A percentile compares a stretch with the other conserved stretches of the same genome.
Evolutionary conservation across 1,284 basidiomycete genomes (phyloP).

Genomic region (Salmacisia buchloeana): DNA sequence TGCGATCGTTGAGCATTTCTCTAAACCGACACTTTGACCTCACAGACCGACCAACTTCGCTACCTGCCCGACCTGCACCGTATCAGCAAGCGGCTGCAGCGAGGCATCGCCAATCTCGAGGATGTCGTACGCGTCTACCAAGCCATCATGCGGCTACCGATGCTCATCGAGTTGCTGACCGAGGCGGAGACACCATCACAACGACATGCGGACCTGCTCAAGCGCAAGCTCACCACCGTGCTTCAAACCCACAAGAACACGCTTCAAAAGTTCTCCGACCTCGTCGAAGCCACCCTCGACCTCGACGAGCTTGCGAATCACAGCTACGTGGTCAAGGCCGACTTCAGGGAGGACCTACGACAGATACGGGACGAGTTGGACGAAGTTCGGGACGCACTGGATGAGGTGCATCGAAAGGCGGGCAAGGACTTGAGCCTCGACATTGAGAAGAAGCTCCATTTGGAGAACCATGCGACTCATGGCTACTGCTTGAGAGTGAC

Average conservation of each 20-base stretch:
- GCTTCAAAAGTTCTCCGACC: slow-evolving; percentile 66
- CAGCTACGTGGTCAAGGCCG: slow-evolving; percentile 87
- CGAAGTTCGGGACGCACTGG: slow-evolving; percentile 71
- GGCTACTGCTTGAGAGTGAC: slow-evolving; percentile 92
- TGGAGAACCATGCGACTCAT: slow-evolving; percentile 85
- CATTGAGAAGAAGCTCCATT: slow-evolving; percentile 88
- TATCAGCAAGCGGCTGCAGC: slow-evolving; percentile 86
- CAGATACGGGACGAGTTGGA: slow-evolving; percentile 66
- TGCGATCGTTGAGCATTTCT: background rate
- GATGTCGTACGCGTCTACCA: slow-evolving; percentile 96
- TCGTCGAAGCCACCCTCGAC: slow-evolving; percentile 94
- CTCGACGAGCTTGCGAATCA: slow-evolving; percentile 75
- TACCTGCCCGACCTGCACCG: slow-evolving; percentile 91
- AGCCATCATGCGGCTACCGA: slow-evolving; percentile 62
- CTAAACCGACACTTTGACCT: background rate
- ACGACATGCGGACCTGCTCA: slow-evolving; percentile 20
- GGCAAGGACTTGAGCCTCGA: slow-evolving; percentile 75
- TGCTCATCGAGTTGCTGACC: slow-evolving; percentile 60
- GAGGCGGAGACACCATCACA: slow-evolving; percentile 52
- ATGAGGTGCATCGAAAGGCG: slow-evolving; percentile 71
- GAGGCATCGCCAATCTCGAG: slow-evolving; percentile 74
- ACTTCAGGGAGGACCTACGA: slow-evolving; percentile 73
- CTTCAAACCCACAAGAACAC: slow-evolving; percentile 22
- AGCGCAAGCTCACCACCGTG: slow-evolving; percentile 32
- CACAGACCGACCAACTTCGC: slow-evolving; percentile 75